phyloP scores from a whole-genome alignment of 805 yeast genomes.

The Nakazawaea sp. region DNA sequence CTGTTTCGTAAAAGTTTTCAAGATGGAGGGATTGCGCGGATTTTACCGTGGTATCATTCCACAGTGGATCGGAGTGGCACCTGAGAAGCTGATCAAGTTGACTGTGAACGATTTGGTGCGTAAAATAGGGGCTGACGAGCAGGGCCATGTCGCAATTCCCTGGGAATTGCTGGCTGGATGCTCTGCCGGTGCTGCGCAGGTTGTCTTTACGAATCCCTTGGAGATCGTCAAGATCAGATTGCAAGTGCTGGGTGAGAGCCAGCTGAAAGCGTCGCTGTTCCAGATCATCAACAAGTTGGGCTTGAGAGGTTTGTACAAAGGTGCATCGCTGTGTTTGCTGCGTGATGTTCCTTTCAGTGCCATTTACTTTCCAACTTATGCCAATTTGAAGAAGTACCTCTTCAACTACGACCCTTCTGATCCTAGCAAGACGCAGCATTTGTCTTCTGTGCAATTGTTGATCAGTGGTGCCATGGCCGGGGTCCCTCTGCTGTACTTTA shows the following conservation, averaged over 20 bases:
- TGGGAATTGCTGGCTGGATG: slow-evolving; percentile 88
- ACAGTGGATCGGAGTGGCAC: slow-evolving; percentile 95
- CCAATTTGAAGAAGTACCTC: slow-evolving; percentile 77
- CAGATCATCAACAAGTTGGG: slow-evolving; percentile 77
- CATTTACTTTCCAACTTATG: slow-evolving; percentile 94
- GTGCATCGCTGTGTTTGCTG: slow-evolving; percentile 83
- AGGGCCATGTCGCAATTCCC: slow-evolving; percentile 40
- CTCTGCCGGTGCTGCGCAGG: slow-evolving; percentile 95
- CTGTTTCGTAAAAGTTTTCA: slow-evolving; percentile 73
- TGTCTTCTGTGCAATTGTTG: slow-evolving; percentile 79
- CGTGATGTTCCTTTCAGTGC: slow-evolving; percentile 97
- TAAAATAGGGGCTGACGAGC: slow-evolving; percentile 49
- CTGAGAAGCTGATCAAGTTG: slow-evolving; percentile 94
- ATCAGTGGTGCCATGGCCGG: slow-evolving; percentile 93
- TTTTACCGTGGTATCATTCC: slow-evolving; percentile 91
- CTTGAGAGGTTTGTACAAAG: slow-evolving; percentile 79
- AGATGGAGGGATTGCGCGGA: slow-evolving; percentile 76
- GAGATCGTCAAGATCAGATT: slow-evolving; percentile 93
- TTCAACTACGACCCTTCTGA: slow-evolving; percentile 77
- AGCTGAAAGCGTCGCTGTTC: slow-evolving; percentile 42
- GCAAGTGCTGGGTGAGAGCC: slow-evolving; percentile 81
- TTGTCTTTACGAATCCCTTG: slow-evolving; percentile 89
- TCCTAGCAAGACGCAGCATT: slow-evolving; percentile 46
- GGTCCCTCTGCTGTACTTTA: slow-evolving; percentile 93
- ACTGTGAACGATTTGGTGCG: slow-evolving; percentile 90